Evolutionary conservation across 768 basidiomycete species (phyloP).

Genomic region (Lactarius trivialis): DNA sequence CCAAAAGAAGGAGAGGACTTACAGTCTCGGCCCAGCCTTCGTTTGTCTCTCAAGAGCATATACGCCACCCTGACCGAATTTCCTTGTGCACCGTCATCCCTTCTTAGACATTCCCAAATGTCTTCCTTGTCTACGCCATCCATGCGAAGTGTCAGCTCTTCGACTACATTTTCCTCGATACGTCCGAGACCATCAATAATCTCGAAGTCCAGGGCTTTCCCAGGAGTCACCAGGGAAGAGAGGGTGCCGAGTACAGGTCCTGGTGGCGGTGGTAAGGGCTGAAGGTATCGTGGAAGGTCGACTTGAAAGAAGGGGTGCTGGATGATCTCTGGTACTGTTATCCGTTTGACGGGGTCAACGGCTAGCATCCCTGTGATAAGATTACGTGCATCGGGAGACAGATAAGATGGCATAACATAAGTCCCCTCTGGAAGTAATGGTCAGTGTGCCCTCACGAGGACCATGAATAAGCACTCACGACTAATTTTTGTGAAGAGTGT

Average conservation of each 20-base stretch:
- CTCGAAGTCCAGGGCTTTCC: conserved; percentile 66
- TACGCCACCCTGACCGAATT: conserved; percentile 97
- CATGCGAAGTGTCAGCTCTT: conserved; percentile 69
- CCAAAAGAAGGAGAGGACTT: conserved; percentile 32
- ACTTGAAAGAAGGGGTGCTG: conserved; percentile 86
- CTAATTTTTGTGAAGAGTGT: conserved; percentile 91
- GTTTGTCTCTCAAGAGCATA: conserved; percentile 85
- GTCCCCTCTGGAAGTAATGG: conserved; percentile 57
- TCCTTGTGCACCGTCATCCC: conserved; percentile 78
- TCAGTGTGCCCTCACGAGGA: conserved; percentile 4
- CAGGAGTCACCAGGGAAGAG: conserved; percentile 60
- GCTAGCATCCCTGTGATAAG: conserved; percentile 87
- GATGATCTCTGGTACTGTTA: conserved; percentile 88
- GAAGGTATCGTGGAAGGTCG: conserved; percentile 82
- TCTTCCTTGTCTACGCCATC: conserved; percentile 73
- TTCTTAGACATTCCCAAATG: conserved; percentile 77
- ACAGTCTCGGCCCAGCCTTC: conserved; percentile 79
- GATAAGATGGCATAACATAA: conserved; percentile 77
- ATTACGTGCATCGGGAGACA: conserved; percentile 68
- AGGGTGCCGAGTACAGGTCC: conserved; percentile 73
- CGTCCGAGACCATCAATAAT: conserved; percentile 88
- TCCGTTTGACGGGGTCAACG: conserved; percentile 91
- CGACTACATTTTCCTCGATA: conserved; percentile 87
- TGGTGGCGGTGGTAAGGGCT: conserved; percentile 69
- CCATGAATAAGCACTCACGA: conserved; percentile 40